These are phyloP conservation scores for Penicillium brevicompactum DNA, from an alignment of 2,329 filamentous ascomycete genomes.

Conservation along the genomic window DNA sequence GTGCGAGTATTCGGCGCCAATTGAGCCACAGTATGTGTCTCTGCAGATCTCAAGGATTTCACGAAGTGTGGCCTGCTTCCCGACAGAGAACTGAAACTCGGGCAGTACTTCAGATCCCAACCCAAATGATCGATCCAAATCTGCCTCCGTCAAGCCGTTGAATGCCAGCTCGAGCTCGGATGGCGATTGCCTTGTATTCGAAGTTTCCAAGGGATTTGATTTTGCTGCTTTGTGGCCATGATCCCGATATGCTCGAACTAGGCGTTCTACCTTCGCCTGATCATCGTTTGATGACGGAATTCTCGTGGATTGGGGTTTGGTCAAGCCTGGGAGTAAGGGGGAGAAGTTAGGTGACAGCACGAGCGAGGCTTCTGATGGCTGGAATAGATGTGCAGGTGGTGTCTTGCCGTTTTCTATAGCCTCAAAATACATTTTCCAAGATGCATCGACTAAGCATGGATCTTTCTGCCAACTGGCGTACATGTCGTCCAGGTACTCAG, in stretches of 20 bases:
- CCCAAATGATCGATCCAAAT: conserved; percentile 87
- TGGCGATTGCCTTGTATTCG: conserved; percentile 86
- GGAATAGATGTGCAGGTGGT: conserved; percentile 98
- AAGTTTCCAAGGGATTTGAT: conserved; percentile 79
- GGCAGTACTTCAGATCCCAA: conserved; percentile 94
- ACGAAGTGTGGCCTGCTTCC: conserved; percentile 93
- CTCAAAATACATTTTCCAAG: conserved; percentile 99
- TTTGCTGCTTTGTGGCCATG: conserved; percentile 86
- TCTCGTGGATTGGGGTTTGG: conserved; percentile 92
- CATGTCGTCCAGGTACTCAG: conserved; percentile 99
- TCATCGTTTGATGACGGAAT: conserved; percentile 80
- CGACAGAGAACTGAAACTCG: conserved; percentile 82
- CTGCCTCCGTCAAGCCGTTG: conserved; percentile 93
- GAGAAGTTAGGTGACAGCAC: conserved; percentile 76
- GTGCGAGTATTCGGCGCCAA: conserved; percentile 97
- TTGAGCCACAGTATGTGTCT: conserved; percentile 95
- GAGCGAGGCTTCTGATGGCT: conserved; percentile 59
- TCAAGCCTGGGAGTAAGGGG: conserved; percentile 82
- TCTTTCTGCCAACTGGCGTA: conserved; percentile 97
- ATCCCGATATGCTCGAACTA: conserved; percentile 95
- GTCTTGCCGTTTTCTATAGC: conserved; percentile 99
- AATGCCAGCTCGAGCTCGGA: conserved; percentile 84
- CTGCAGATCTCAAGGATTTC: conserved; percentile 94
- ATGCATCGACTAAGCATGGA: conserved; percentile 89
- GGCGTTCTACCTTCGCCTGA: conserved; percentile 93